Base-by-base conservation (phyloP, 208 protist genomes). In the Leishmania tropica region DNA sequence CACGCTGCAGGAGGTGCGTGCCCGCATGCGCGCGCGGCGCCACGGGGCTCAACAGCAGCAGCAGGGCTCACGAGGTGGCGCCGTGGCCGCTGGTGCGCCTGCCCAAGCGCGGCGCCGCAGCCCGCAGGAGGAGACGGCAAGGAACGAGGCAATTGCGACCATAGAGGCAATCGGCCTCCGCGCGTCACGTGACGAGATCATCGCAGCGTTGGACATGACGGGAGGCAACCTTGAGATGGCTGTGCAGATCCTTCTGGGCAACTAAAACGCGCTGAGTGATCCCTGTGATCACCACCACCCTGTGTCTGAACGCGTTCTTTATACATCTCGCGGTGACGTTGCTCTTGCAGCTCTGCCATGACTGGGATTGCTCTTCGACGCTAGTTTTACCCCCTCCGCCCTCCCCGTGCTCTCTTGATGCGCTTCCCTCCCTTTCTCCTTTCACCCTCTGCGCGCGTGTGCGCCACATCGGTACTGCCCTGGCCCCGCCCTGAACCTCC, bases 111-210 rank as follows among this genome's bases (percentile, higher is more conserved):
- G 21, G 24, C 76, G 71, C 31, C 58, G 48, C 35, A 74, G 47
- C 48, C 75, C 76, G n/a, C 76, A 80, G 56, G 81, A 81, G 72
- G 47, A 82, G 74, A 70, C 31, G 1, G 48, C 65, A 35, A 21
- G 76, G 24, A 73, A 68, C 51, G 83, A 80, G 11, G 88, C 89
- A 5, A 78, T 94, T 45, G 78, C 74, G 21, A 81, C 88, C 28
- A 88, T 95, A 35, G 79, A 87, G 62, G 89, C 91, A 77, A 87
- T 96, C 24, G 90, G 89, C 42, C 74, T 96, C 53, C 71, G 76
- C n/a, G 85, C 85, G 68, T 76, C 83, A 11, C 83, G 80, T 5
- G 88, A 88, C 3, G 83, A 90, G 31, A 91, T 94, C 76, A 62
- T 64, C 11, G 72, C 45, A 0, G 93, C 88, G 56, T 85, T 96